These are phyloP conservation scores for Ormosia emarginata DNA, from an alignment of 306 rosid genomes.

Conservation along the genomic window DNA sequence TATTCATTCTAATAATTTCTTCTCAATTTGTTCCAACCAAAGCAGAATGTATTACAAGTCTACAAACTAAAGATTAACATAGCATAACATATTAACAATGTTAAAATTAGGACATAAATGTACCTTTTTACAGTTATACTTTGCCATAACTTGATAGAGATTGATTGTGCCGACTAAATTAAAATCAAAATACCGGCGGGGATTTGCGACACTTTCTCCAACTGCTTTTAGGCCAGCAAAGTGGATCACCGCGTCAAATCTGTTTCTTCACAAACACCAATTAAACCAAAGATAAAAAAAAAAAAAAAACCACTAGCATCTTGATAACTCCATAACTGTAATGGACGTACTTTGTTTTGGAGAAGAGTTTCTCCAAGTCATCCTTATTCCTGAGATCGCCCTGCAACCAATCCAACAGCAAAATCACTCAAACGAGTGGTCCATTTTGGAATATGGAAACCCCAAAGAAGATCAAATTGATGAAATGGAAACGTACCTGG, in stretches of 20 bases:
- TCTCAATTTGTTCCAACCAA: not conserved
- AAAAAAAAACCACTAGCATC: not conserved
- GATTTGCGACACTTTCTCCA: conserved; percentile 77
- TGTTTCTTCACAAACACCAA: conserved; percentile 23
- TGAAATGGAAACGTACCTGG: conserved; percentile 28
- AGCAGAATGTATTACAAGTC: not conserved
- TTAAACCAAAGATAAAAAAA: not conserved
- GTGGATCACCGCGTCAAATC: conserved; percentile 92
- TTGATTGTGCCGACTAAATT: conserved; percentile 81
- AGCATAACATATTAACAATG: too few relatives aligned
- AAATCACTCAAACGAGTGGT: not conserved
- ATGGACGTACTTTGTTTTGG: conserved; percentile 45
- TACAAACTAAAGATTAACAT: too few relatives aligned
- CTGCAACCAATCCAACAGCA: conserved; percentile 28
- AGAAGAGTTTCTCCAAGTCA: conserved; percentile 76
- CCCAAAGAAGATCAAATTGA: not conserved
- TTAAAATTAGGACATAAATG: not conserved
- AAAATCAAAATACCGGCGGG: conserved; percentile 65
- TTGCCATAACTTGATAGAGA: conserved; percentile 79
- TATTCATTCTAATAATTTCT: not conserved
- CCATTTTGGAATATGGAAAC: not conserved
- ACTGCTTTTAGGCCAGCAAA: conserved; percentile 93
- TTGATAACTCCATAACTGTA: not conserved
- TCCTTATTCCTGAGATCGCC: conserved; percentile 74
- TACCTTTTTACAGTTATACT: conserved; percentile 79